These are phyloP conservation scores for Backusella morwellensis DNA, from an alignment of 192 early-diverging fungal species.

Conservation along the genomic window DNA sequence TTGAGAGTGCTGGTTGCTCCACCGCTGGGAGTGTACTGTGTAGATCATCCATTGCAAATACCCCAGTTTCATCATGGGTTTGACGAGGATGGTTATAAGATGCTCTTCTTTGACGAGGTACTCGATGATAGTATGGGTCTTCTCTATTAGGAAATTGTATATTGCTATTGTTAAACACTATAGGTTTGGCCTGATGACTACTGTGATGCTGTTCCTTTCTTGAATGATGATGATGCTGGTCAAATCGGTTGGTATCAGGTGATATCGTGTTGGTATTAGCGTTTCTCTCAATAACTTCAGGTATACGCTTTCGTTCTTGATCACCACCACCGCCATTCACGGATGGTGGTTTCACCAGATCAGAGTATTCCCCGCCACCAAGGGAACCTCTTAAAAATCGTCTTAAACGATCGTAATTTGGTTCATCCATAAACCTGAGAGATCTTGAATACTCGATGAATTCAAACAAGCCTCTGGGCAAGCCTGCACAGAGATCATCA, in stretches of 20 bases:
- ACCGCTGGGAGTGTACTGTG: neutral
- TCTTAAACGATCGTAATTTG: constrained; percentile 76
- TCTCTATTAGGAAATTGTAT: neutral
- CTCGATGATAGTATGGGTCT: neutral
- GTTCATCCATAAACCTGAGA: constrained; percentile 75
- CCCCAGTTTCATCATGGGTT: constrained; percentile 15
- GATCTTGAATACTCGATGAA: constrained; percentile 72
- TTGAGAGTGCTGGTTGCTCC: neutral
- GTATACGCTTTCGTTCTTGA: neutral
- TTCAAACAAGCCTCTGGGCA: constrained; percentile 68
- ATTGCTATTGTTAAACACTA: neutral
- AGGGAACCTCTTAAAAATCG: constrained; percentile 23
- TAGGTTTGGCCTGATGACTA: neutral
- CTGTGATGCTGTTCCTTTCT: neutral
- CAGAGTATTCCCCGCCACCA: constrained; percentile 10
- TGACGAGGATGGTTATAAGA: neutral
- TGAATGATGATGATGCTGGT: neutral
- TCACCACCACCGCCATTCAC: neutral
- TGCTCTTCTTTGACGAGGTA: neutral
- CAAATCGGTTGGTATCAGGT: neutral
- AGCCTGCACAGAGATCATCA: constrained; percentile 69
- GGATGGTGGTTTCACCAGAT: neutral
- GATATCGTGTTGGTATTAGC: neutral
- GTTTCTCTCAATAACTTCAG: neutral
- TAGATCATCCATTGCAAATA: constrained; percentile 33